Evolutionary conservation across 83 land plant genomes (phyloP).

Genomic region (Isoetes engelmannii): DNA sequence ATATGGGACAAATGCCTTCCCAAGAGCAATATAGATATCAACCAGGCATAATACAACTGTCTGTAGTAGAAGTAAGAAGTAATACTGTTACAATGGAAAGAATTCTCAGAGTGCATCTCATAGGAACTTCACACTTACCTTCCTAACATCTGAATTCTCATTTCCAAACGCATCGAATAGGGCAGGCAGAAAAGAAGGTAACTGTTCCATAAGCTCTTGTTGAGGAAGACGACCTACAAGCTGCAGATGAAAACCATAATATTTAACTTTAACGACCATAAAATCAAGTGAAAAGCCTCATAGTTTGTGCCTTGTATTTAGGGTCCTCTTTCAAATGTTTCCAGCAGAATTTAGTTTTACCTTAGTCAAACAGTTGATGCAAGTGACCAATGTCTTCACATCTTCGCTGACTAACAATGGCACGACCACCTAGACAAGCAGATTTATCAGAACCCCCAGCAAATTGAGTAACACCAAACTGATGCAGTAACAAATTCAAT

Average conservation of each 20-base stretch:
- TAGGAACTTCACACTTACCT: conserved; percentile 42
- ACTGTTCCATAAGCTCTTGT: conserved; percentile 75
- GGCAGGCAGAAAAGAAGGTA: conserved; percentile 84
- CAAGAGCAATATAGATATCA: conserved; percentile 90
- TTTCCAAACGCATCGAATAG: conserved; percentile 95
- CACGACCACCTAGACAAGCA: conserved; percentile 66
- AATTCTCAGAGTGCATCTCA: not conserved
- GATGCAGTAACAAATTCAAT: not conserved
- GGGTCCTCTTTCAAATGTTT: no score
- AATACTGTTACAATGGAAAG: not conserved
- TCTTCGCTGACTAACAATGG: conserved; percentile 82
- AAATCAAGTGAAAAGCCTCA: conserved; percentile 1
- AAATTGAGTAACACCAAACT: not conserved
- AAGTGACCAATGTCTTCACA: conserved; percentile 85
- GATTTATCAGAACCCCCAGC: not conserved
- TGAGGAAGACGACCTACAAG: conserved; percentile 83
- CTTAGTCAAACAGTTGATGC: conserved; percentile 59
- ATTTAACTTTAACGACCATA: not conserved
- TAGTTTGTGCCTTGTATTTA: not conserved
- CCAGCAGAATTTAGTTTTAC: not conserved
- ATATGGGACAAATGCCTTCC: conserved; percentile 87
- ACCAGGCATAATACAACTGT: conserved; percentile 94
- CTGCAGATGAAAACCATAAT: conserved; percentile 34
- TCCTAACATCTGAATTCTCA: conserved; percentile 96
- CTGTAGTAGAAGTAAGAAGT: conserved; percentile 37